These are phyloP conservation scores for Pachyrhizus erosus DNA, from an alignment of 306 rosid genomes.

Conservation along the genomic window DNA sequence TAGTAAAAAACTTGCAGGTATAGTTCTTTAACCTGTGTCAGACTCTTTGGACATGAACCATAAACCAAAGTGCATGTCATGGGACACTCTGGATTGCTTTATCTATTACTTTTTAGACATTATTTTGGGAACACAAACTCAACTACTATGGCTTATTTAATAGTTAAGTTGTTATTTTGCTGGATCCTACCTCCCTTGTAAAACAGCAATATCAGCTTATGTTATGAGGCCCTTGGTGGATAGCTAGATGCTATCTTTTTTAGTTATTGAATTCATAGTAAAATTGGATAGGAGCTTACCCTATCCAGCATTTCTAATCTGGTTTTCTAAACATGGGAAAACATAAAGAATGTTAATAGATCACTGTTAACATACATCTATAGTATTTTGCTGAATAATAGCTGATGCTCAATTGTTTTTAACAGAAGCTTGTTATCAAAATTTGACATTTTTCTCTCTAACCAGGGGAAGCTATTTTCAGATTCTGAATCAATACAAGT, in stretches of 20 bases:
- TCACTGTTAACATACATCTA: slow-evolving; percentile 18
- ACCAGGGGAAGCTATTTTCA: slow-evolving; percentile 88
- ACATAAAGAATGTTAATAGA: neutral
- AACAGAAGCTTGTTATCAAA: slow-evolving; percentile 26
- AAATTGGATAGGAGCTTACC: slow-evolving; percentile 31
- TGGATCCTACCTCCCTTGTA: slow-evolving; percentile 1
- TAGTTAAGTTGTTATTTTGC: slow-evolving; percentile 27
- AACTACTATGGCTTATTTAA: slow-evolving; percentile 19
- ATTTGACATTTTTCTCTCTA: slow-evolving; percentile 45
- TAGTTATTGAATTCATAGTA: slow-evolving; percentile 4
- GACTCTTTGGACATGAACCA: neutral
- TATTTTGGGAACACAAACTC: neutral
- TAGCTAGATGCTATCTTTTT: slow-evolving; percentile 20
- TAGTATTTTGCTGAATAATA: slow-evolving; percentile 20
- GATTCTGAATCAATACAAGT: slow-evolving; percentile 90
- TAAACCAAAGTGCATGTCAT: slow-evolving; percentile 23
- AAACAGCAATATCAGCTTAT: slow-evolving; percentile 28
- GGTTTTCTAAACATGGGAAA: slow-evolving; percentile 19
- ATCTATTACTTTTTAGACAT: neutral
- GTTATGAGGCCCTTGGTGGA: slow-evolving; percentile 18
- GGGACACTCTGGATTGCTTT: slow-evolving; percentile 3
- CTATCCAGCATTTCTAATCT: neutral
- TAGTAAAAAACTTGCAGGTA: slow-evolving; percentile 84
- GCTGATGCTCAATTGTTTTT: slow-evolving; percentile 1
- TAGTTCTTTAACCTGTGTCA: slow-evolving; percentile 33